phyloP scores from a whole-genome alignment of 202 grass and related monocot species.

The Carex sylvatica region DNA sequence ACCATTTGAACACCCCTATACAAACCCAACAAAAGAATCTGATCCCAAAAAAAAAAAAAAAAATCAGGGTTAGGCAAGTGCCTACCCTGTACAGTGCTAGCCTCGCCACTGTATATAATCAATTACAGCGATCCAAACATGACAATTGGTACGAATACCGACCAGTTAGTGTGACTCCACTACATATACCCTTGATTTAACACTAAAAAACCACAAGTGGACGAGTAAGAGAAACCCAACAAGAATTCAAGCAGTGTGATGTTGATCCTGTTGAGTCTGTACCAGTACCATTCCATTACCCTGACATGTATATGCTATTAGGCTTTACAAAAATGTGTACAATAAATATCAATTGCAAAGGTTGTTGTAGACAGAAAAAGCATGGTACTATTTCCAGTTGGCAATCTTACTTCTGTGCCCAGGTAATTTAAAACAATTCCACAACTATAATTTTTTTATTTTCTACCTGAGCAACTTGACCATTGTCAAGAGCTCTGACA shows the following conservation, averaged over 20 bases:
- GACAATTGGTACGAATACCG: background rate
- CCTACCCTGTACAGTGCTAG: too few species aligned
- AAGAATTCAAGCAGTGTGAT: background rate
- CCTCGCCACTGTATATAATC: background rate
- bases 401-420: background rate
- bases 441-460: background rate
- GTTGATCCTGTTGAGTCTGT: background rate
- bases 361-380: background rate
- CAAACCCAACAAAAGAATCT: too few species aligned
- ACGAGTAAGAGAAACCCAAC: background rate
- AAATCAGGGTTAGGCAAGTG: too few species aligned
- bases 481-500: constrained; percentile 67
- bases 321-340: background rate
- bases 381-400: background rate
- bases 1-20: too few species aligned
- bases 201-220: background rate
- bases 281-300: background rate
- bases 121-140: background rate
- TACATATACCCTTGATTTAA: background rate
- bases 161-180: background rate
- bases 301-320: background rate
- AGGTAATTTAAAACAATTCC: background rate
- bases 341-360: background rate
- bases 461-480: constrained; percentile 82
- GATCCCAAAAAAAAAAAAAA: too few species aligned